These are phyloP conservation scores for Gonium pectorale DNA, from an alignment of 139 green algal genomes.

Conservation along the genomic window DNA sequence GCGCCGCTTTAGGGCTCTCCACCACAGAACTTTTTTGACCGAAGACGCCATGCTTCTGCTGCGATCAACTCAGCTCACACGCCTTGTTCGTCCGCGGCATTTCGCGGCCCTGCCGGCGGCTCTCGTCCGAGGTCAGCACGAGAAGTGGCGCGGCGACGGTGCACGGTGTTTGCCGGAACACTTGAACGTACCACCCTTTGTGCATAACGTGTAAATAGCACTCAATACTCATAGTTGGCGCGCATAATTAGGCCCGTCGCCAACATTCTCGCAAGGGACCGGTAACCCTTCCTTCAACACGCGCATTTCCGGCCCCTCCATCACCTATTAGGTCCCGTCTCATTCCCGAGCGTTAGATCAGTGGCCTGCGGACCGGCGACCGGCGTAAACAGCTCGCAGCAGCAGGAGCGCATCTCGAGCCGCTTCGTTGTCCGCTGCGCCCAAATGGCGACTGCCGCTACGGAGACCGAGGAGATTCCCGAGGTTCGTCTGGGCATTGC, in stretches of 20 bases:
- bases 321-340: background rate
- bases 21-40: no score
- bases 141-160: background rate
- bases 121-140: background rate
- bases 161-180: background rate
- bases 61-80: background rate
- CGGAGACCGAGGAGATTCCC: constrained; percentile 31
- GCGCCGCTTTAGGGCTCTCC: no score
- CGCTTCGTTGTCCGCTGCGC: background rate
- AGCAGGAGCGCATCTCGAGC: background rate
- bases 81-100: background rate
- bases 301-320: background rate
- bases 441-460: constrained; percentile 13
- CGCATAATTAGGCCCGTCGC: no score
- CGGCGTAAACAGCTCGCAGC: background rate
- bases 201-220: background rate
- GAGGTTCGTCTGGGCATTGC: background rate
- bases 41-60: constrained; percentile 23
- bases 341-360: background rate
- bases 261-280: background rate
- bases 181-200: background rate
- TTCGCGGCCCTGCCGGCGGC: background rate
- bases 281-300: background rate
- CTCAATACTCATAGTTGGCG: background rate
- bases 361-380: background rate